Percentiles rank a stretch among this genome's conserved stretches.
phyloP scores from a whole-genome alignment of 441 rosid species.

The Eutrema salsugineum region DNA sequence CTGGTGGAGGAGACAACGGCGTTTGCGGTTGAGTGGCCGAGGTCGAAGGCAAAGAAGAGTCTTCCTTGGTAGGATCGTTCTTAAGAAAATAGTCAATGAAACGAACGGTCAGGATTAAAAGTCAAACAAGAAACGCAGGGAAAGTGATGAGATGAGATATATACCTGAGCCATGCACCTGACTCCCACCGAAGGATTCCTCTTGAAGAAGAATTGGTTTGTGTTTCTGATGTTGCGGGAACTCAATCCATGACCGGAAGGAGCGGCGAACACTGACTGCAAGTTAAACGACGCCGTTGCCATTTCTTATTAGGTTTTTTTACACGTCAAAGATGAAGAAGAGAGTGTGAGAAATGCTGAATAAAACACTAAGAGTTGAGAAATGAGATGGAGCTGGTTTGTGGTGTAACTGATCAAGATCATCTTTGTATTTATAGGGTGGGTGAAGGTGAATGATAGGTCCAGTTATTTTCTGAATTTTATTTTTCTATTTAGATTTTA shows the following conservation, averaged over 20 bases:
- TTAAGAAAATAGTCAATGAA: neutral
- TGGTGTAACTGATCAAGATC: neutral
- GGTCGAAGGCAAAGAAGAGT: slow-evolving; percentile 10
- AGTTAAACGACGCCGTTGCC: slow-evolving; percentile 31
- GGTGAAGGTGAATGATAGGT: slow-evolving; percentile 21
- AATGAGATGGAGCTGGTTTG: slow-evolving; percentile 3
- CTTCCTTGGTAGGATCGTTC: slow-evolving; percentile 18
- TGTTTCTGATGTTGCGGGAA: slow-evolving; percentile 1
- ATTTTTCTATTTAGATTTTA: neutral
- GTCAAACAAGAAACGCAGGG: neutral
- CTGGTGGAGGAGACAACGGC: slow-evolving; percentile 32
- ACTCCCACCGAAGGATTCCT: slow-evolving; percentile 29
- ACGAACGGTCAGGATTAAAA: slow-evolving; percentile 6
- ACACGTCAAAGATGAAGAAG: neutral
- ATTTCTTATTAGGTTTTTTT: slow-evolving; percentile 5
- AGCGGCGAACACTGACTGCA: slow-evolving; percentile 37
- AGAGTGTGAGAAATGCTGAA: neutral
- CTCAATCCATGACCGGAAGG: slow-evolving; percentile 12
- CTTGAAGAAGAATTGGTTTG: slow-evolving; percentile 15
- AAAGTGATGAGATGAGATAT: neutral
- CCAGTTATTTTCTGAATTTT: neutral
- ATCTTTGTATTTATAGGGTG: slow-evolving; percentile 15
- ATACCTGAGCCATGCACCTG: slow-evolving; percentile 46
- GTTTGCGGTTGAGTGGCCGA: slow-evolving; percentile 7
- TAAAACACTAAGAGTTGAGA: neutral